phyloP scores from a whole-genome alignment of 1,284 basidiomycete species.

The Waitea zeae region DNA sequence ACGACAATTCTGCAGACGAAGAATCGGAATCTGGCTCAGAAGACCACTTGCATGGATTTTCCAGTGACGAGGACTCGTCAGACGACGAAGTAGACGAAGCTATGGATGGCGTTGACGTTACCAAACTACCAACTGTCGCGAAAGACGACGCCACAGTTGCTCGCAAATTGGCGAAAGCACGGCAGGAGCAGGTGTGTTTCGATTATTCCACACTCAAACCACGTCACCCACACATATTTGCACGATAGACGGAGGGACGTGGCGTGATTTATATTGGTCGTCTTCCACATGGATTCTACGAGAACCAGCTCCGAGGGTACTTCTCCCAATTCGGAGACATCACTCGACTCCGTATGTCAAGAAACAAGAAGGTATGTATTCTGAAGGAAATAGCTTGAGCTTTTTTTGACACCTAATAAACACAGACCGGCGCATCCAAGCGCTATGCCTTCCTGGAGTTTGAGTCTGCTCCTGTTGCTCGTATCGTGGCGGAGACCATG shows the following conservation, averaged over 20 bases:
- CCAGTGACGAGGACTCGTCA: slow-evolving; percentile 67
- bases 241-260: slow-evolving; percentile 39
- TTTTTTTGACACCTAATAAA: background rate
- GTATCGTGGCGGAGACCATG: slow-evolving; percentile 98
- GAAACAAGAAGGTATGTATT: slow-evolving; percentile 73
- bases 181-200: slow-evolving; percentile 52
- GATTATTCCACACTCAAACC: slow-evolving; percentile 4
- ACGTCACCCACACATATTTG: slow-evolving; percentile 3
- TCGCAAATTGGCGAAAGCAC: slow-evolving; percentile 69
- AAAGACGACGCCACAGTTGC: slow-evolving; percentile 75
- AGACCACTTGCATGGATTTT: slow-evolving; percentile 52
- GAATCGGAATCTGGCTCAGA: slow-evolving; percentile 8
- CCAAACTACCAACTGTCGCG: slow-evolving; percentile 62
- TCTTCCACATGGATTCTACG: slow-evolving; percentile 94
- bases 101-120: slow-evolving; percentile 39
- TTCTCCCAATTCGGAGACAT: slow-evolving; percentile 93
- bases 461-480: slow-evolving; percentile 72
- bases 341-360: slow-evolving; percentile 75
- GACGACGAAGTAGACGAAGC: slow-evolving; percentile 61
- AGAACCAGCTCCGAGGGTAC: slow-evolving; percentile 85
- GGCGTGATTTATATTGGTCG: slow-evolving; percentile 88
- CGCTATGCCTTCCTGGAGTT: slow-evolving; percentile 98
- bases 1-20: slow-evolving; percentile 6
- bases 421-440: slow-evolving; percentile 86
- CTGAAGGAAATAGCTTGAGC: background rate